phyloP scores from a whole-genome alignment of 805 yeast species.

The Candida xiaguanensis region DNA sequence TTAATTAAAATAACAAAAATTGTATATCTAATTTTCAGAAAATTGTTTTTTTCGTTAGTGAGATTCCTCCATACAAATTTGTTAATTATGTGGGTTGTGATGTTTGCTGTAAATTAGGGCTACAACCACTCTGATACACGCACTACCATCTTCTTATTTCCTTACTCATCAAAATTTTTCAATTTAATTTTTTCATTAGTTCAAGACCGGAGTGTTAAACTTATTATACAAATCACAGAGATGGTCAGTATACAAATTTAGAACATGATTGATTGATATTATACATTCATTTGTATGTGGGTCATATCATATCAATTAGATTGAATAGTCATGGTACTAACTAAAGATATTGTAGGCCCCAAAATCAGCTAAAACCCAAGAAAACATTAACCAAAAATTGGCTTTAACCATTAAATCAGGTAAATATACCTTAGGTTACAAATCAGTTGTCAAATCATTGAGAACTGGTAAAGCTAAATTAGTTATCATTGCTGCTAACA shows the following conservation, averaged over 20 bases:
- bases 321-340: slow-evolving; percentile 6
- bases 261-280: slow-evolving; percentile 1
- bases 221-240: slow-evolving; percentile 74
- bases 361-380: slow-evolving; percentile 78
- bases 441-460: slow-evolving; percentile 95
- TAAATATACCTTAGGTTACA: slow-evolving; percentile 99
- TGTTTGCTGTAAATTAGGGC: slow-evolving; percentile 5
- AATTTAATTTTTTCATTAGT: slow-evolving; percentile 1
- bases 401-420: slow-evolving; percentile 98
- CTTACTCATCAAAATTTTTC: slow-evolving; percentile 1
- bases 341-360: slow-evolving; percentile 81
- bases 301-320: neutral
- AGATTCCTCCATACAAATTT: slow-evolving; percentile 1
- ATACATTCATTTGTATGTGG: slow-evolving; percentile 3
- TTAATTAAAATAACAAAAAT: slow-evolving; percentile 5
- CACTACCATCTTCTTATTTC: too few relatives aligned
- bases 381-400: slow-evolving; percentile 96
- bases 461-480: slow-evolving; percentile 99
- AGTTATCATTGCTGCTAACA: slow-evolving; percentile 97
- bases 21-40: slow-evolving; percentile 1
- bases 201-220: slow-evolving; percentile 89
- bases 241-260: slow-evolving; percentile 72
- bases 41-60: slow-evolving; percentile 2
- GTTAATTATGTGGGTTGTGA: neutral
- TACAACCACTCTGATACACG: too few relatives aligned